phyloP scores from a whole-genome alignment of 352 stramenopile species.

The Pythium folliculosum region DNA sequence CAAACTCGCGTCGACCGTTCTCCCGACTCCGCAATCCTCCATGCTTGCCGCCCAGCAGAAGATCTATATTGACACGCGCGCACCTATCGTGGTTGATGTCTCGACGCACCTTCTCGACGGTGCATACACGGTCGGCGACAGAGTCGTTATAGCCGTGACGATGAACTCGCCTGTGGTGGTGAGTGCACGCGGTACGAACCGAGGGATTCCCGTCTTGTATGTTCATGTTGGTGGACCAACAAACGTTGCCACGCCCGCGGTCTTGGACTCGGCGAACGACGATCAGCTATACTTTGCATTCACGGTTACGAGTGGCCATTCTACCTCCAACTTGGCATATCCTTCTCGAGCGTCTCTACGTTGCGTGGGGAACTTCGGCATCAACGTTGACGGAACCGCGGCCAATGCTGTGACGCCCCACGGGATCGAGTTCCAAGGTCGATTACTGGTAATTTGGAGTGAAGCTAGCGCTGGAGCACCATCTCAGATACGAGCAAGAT shows the following conservation, averaged over 20 bases:
- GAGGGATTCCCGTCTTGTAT: constrained; percentile 40
- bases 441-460: constrained; percentile 52
- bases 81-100: constrained; percentile 42
- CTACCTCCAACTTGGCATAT: constrained; percentile 44
- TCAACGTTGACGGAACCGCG: constrained; percentile 49
- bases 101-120: constrained; percentile 40
- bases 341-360: constrained; percentile 42
- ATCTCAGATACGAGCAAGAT: constrained; percentile 52
- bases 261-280: constrained; percentile 41
- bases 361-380: constrained; percentile 40
- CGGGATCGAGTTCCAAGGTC: constrained; percentile 30
- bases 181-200: constrained; percentile 1
- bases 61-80: constrained; percentile 40
- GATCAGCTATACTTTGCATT: constrained; percentile 60
- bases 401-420: constrained; percentile 30
- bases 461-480: constrained; percentile 33
- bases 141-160: constrained; percentile 37
- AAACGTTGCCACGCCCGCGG: constrained; percentile 16
- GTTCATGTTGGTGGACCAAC: constrained; percentile 41
- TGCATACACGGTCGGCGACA: constrained; percentile 57
- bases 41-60: constrained; percentile 3
- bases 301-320: constrained; percentile 40
- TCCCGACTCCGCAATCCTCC: constrained; percentile 33
- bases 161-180: constrained; percentile 47
- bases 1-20: constrained; percentile 39